Base-by-base conservation (phyloP, 805 yeast genomes). In the Grigorovia jiainica region DNA sequence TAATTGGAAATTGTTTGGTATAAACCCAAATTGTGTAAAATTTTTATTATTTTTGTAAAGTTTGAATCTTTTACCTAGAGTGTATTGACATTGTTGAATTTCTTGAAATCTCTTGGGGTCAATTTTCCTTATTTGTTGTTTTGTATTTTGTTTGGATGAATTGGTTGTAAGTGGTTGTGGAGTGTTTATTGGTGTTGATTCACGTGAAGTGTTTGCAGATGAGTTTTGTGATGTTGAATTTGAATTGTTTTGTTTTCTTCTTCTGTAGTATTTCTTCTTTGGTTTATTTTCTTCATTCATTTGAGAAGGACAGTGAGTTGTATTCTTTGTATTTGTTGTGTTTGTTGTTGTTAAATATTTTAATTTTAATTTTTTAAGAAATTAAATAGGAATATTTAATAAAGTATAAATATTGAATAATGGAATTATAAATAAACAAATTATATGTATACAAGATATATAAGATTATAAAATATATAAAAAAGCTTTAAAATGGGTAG, bases 1-100 rank as follows among this genome's bases (percentile, higher is more conserved):
- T 8, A 21, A 21, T 6, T 6, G 6, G 16, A 10, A 10, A 7
- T 27, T 27, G 31, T 7, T 34, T 4, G 48, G 34, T 20, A 19
- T 41, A 20, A 48, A 39, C 3, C 58, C 53, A 41, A 49, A 58
- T 2, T 58, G 45, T 3, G 55, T 47, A n/a, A 47, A 50, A 35
- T 47, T 36, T 19, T 46, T 47, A 10, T 55, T 52, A 15, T 50
- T 47, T 25, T 43, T 53, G 34, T 50, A 57, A 7, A 55, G 34
- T 38, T 48, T 55, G 30, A 54, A 48, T n/a, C 38, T 36, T 9
- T 45, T 47, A 7, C 34, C 33, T 15, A 55, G 27, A 9, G 42
- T 21, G 34, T 49, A 51, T 13, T 43, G 34, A 34, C 58, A 50
- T 36, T 46, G 53, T 3, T 47, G 41, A 2, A 56, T 44, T 33